phyloP scores from a whole-genome alignment of 352 stramenopile genomes.

The Pythium aquatile region DNA sequence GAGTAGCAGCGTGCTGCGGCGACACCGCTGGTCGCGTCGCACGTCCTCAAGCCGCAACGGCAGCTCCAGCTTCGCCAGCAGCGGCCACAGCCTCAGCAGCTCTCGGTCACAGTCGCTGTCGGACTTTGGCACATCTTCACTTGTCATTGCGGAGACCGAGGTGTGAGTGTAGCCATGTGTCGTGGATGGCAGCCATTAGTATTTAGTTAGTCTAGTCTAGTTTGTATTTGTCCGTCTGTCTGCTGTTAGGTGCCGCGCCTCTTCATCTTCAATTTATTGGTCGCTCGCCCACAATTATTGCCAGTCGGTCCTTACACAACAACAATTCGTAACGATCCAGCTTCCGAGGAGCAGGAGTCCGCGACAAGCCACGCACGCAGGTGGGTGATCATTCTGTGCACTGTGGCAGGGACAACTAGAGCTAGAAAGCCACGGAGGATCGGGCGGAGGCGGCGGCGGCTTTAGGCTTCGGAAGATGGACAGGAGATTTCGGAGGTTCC shows the following conservation, averaged over 20 bases:
- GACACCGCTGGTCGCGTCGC: constrained; percentile 48
- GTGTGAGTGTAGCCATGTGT: constrained; percentile 23
- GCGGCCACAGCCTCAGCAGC: constrained; percentile 16
- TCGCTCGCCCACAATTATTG: neutral
- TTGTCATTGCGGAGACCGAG: constrained; percentile 26
- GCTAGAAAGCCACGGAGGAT: too few relatives aligned
- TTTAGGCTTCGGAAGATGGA: too few relatives aligned
- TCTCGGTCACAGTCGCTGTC: constrained; percentile 16
- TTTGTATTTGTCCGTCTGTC: neutral
- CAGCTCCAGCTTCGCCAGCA: constrained; percentile 23
- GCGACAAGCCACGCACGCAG: too few relatives aligned
- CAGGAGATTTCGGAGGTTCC: too few relatives aligned
- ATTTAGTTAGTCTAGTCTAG: constrained; percentile 7
- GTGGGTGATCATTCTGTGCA: too few relatives aligned
- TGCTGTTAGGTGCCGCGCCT: neutral
- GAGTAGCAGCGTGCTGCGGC: constrained; percentile 19
- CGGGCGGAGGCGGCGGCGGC: too few relatives aligned
- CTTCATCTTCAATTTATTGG: constrained; percentile 11
- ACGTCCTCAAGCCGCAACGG: constrained; percentile 38
- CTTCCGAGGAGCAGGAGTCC: too few relatives aligned
- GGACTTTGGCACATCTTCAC: constrained; percentile 17
- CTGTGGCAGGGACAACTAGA: too few relatives aligned
- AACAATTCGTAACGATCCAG: too few relatives aligned
- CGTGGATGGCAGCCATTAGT: neutral
- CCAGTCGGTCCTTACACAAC: too few relatives aligned